A percentile compares a stretch with the other conserved stretches of the same genome.
Evolutionary conservation across 305 asterid species (phyloP).

Genomic region (Plantago rigida): DNA sequence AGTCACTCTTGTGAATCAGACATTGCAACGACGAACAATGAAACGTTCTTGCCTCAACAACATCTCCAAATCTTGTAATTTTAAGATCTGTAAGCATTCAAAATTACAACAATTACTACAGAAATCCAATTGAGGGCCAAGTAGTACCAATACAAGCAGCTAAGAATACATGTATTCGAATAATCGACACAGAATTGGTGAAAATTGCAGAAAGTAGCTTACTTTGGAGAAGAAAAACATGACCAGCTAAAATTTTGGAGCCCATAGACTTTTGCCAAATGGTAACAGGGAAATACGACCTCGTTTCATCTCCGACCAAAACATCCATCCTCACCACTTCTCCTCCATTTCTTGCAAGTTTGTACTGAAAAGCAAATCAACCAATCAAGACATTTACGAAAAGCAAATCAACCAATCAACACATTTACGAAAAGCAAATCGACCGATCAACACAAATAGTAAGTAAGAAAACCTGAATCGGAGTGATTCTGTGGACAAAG

Average conservation of each 20-base stretch:
- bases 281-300: conserved; percentile 58
- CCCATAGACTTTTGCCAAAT: conserved; percentile 62
- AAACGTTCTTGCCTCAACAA: conserved; percentile 58
- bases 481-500: conserved; percentile 53
- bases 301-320: conserved; percentile 62
- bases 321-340: conserved; percentile 61
- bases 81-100: conserved; percentile 41
- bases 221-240: conserved; percentile 61
- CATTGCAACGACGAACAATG: conserved; percentile 51
- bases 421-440: not conserved
- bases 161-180: not conserved
- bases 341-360: conserved; percentile 42
- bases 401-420: not conserved
- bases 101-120: conserved; percentile 14
- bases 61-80: conserved; percentile 47
- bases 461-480: conserved; percentile 40
- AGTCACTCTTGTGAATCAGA: conserved; percentile 41
- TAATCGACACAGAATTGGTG: not conserved
- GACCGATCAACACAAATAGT: too few relatives aligned
- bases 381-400: too few relatives aligned
- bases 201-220: conserved; percentile 24
- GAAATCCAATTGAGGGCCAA: too few relatives aligned
- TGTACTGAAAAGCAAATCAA: conserved; percentile 36
- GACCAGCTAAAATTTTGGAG: conserved; percentile 44
- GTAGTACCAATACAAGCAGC: not conserved